Conservation (phyloP, 176 grass and related monocot species). For the Carex parvula region DNA sequence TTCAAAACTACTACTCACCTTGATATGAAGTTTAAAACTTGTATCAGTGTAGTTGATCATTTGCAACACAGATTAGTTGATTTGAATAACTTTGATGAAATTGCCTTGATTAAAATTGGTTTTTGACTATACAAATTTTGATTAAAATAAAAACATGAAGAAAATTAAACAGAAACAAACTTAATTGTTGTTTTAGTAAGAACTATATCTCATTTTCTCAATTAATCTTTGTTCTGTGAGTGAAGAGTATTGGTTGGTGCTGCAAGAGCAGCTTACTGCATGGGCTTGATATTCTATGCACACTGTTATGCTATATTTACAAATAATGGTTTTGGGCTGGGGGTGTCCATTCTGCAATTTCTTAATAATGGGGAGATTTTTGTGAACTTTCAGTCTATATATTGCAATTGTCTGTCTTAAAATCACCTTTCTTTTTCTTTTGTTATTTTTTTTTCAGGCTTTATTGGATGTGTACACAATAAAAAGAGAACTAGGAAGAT, state of each 20-base stretch:
- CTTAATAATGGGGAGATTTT: background rate
- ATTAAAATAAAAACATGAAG: background rate
- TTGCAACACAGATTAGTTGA: background rate
- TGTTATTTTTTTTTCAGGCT: conserved; percentile 48
- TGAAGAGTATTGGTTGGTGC: background rate
- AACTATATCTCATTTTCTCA: background rate
- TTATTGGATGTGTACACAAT: conserved; percentile 90
- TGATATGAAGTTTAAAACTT: too few species aligned
- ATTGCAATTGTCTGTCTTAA: background rate
- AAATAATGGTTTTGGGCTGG: background rate
- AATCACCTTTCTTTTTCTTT: conserved; percentile 16
- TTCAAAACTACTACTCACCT: too few species aligned
- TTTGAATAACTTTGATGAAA: background rate
- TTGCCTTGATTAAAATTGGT: background rate
- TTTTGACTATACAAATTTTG: background rate
- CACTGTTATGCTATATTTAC: background rate
- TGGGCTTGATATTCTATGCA: background rate
- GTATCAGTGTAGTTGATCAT: background rate
- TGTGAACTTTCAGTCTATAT: background rate
- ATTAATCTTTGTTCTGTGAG: background rate
- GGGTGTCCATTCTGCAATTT: background rate
- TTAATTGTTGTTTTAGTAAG: background rate
- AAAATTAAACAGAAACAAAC: background rate
- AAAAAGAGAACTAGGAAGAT: conserved; percentile 80
- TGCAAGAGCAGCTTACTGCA: background rate